Conservation (phyloP, 768 basidiomycete genomes). For the Pleurotus salmoneostramineus region DNA sequence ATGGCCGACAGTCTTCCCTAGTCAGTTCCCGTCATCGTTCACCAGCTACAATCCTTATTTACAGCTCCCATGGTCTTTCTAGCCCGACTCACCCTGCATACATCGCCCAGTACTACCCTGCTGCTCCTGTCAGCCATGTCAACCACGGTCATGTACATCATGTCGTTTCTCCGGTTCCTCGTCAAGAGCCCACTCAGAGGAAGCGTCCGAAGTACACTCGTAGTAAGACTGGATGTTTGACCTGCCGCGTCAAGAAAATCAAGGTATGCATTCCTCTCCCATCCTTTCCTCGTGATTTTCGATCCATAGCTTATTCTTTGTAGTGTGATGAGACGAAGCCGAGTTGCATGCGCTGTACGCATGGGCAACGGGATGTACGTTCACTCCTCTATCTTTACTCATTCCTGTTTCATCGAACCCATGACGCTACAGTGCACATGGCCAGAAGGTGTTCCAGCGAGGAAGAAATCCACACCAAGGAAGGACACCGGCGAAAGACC, state of each 20-base stretch:
- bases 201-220: slow-evolving; percentile 92
- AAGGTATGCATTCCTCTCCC: slow-evolving; percentile 61
- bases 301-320: slow-evolving; percentile 5
- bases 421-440: slow-evolving; percentile 63
- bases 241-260: slow-evolving; percentile 92
- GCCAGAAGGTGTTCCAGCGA: slow-evolving; percentile 74
- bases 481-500: slow-evolving; percentile 66
- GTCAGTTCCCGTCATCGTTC: slow-evolving; percentile 31
- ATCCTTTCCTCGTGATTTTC: neutral
- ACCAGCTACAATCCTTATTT: neutral
- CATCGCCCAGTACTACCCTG: slow-evolving; percentile 37
- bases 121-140: slow-evolving; percentile 36
- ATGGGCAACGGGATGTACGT: slow-evolving; percentile 79
- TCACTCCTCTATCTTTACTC: neutral
- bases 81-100: slow-evolving; percentile 36
- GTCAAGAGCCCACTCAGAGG: slow-evolving; percentile 49
- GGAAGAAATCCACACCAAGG: slow-evolving; percentile 58
- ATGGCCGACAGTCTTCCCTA: slow-evolving; percentile 52
- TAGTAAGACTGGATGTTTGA: slow-evolving; percentile 92
- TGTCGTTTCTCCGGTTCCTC: slow-evolving; percentile 42
- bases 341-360: slow-evolving; percentile 80
- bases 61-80: slow-evolving; percentile 18
- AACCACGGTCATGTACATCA: slow-evolving; percentile 38
- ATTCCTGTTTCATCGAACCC: neutral
- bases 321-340: slow-evolving; percentile 93